Percentiles rank a stretch among this genome's conserved stretches.
Evolutionary conservation across 768 basidiomycete genomes (phyloP).

Genomic region (Suillus placidus): DNA sequence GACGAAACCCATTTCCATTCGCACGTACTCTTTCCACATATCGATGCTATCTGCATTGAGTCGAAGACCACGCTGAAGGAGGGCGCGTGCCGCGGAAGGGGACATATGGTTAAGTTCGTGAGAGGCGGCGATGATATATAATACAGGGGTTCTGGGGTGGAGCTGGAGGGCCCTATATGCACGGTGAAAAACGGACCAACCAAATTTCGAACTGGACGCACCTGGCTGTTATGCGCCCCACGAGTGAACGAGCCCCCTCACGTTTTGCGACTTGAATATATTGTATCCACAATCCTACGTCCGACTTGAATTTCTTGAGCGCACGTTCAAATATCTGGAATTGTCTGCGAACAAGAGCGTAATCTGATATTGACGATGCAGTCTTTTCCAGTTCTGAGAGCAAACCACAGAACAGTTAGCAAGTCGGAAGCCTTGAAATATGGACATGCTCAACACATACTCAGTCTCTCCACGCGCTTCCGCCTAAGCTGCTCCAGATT

Average conservation of each 20-base stretch:
- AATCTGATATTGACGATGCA: slow-evolving; percentile 74
- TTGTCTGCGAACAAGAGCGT: slow-evolving; percentile 81
- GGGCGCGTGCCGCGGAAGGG: slow-evolving; percentile 76
- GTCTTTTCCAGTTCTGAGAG: slow-evolving; percentile 33
- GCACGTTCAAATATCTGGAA: slow-evolving; percentile 92
- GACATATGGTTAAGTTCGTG: slow-evolving; percentile 79
- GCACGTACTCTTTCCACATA: slow-evolving; percentile 89
- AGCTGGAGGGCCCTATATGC: slow-evolving; percentile 77
- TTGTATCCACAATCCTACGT: slow-evolving; percentile 86
- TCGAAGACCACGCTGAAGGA: slow-evolving; percentile 85
- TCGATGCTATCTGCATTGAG: slow-evolving; percentile 71
- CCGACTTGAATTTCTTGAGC: slow-evolving; percentile 83
- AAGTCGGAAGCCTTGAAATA: not conserved
- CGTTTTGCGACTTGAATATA: slow-evolving; percentile 85
- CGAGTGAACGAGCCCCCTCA: slow-evolving; percentile 76
- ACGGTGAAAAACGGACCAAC: not conserved
- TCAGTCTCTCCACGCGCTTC: slow-evolving; percentile 72
- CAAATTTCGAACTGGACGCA: slow-evolving; percentile 35
- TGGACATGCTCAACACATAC: slow-evolving; percentile 44
- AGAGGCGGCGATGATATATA: slow-evolving; percentile 84
- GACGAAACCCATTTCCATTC: slow-evolving; percentile 86
- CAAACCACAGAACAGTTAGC: slow-evolving; percentile 4
- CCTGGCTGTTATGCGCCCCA: slow-evolving; percentile 83
- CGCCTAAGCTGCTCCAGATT: slow-evolving; percentile 77
- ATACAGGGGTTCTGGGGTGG: slow-evolving; percentile 73